Conservation (phyloP, 108 stramenopile species). For the Fistulifera solaris region DNA sequence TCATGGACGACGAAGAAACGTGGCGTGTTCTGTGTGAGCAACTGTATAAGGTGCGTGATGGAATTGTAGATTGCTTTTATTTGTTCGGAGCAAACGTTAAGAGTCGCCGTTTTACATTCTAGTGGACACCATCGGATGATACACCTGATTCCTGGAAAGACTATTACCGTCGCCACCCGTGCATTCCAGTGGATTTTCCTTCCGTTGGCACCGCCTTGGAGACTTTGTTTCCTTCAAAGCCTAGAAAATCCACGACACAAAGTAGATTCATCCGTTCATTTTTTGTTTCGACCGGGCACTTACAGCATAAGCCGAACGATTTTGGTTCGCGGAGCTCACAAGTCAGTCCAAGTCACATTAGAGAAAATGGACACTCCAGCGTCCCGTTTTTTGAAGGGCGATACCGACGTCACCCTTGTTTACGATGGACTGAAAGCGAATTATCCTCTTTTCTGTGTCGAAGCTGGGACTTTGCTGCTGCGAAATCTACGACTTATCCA, state of each 20-base stretch:
- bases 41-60: conserved; percentile 58
- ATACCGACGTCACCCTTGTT: too few relatives aligned
- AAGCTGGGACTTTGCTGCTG: background rate
- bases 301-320: too few relatives aligned
- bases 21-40: conserved; percentile 72
- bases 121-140: conserved; percentile 58
- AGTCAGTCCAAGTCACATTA: conserved; percentile 26
- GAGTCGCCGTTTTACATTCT: background rate
- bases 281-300: too few relatives aligned
- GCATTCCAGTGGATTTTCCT: conserved; percentile 69
- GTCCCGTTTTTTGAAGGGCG: too few relatives aligned
- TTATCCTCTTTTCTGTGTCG: background rate
- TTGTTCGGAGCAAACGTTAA: background rate
- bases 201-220: conserved; percentile 41
- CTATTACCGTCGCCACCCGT: conserved; percentile 53
- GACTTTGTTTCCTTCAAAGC: background rate
- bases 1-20: conserved; percentile 38
- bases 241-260: too few relatives aligned
- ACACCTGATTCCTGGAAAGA: conserved; percentile 51
- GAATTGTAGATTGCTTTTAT: background rate
- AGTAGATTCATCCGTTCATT: too few relatives aligned
- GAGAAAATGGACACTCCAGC: conserved; percentile 40
- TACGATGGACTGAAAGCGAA: background rate
- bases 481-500: background rate
- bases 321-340: too few relatives aligned